A percentile compares a stretch with the other conserved stretches of the same genome.
Conservation (phyloP, 2,329 filamentous ascomycete species). For the Penicillium sp. region DNA sequence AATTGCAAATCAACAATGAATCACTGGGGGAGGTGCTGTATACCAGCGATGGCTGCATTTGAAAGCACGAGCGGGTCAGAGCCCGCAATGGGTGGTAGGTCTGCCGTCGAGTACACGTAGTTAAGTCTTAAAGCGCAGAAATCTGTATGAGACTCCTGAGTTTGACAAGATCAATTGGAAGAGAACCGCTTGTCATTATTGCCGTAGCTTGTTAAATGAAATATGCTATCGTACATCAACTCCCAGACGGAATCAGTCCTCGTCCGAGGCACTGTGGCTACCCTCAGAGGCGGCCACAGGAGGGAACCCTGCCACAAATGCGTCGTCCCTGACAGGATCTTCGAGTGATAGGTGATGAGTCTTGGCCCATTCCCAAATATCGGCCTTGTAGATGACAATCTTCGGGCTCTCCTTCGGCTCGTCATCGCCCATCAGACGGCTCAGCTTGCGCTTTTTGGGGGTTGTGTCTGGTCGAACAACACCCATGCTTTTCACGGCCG, state of each 20-base stretch:
- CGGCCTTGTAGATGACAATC: conserved; percentile 57
- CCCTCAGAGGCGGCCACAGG: conserved; percentile 40
- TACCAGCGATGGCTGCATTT: neutral
- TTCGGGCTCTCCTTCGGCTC: conserved; percentile 32
- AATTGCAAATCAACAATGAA: conserved; percentile 1
- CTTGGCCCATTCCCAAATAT: conserved; percentile 67
- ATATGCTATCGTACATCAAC: conserved; percentile 14
- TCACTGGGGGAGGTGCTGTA: neutral
- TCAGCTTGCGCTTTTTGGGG: conserved; percentile 56
- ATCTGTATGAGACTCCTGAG: neutral
- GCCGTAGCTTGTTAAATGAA: conserved; percentile 7
- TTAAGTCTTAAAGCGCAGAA: neutral
- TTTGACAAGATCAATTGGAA: neutral
- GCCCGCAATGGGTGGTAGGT: neutral
- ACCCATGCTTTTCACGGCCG: conserved; percentile 77
- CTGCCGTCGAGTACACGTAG: neutral
- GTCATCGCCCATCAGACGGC: conserved; percentile 24
- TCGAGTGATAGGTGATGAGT: conserved; percentile 64
- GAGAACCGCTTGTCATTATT: conserved; percentile 6
- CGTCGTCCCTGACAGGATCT: conserved; percentile 70
- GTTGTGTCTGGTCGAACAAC: conserved; percentile 59
- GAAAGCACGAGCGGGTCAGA: neutral
- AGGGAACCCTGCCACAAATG: conserved; percentile 71
- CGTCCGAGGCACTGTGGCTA: conserved; percentile 25
- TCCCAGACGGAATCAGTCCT: conserved; percentile 10